phyloP scores from a whole-genome alignment of 306 rosid genomes.

The Rosa lucieae region DNA sequence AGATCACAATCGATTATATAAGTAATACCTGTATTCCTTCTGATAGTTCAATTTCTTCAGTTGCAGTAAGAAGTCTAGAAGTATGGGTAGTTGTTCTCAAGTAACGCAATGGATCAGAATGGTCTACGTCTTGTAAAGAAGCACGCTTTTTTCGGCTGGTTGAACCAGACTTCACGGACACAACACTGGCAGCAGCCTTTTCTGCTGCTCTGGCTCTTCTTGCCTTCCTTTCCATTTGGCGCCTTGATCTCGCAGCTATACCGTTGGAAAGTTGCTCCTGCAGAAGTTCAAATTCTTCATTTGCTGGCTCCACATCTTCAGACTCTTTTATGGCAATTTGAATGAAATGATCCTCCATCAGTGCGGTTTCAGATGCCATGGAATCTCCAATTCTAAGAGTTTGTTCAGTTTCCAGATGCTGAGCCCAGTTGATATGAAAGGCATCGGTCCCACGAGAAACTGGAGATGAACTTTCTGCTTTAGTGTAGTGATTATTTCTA shows the following conservation, averaged over 20 bases:
- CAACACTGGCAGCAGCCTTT: slow-evolving; percentile 64
- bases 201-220: slow-evolving; percentile 81
- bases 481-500: slow-evolving; percentile 34
- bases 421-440: slow-evolving; percentile 60
- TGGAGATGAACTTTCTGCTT: slow-evolving; percentile 28
- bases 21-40: slow-evolving; percentile 89
- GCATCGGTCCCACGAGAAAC: slow-evolving; percentile 38
- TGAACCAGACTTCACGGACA: slow-evolving; percentile 63
- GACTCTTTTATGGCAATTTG: slow-evolving; percentile 37
- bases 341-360: slow-evolving; percentile 34
- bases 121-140: slow-evolving; percentile 69
- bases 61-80: slow-evolving; percentile 69
- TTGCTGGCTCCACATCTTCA: slow-evolving; percentile 45
- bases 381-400: slow-evolving; percentile 42
- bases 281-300: slow-evolving; percentile 60
- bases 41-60: slow-evolving; percentile 77
- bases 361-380: slow-evolving; percentile 34
- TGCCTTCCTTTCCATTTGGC: slow-evolving; percentile 82
- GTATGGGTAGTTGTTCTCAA: slow-evolving; percentile 68
- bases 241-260: slow-evolving; percentile 72
- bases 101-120: slow-evolving; percentile 83
- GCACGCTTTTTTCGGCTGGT: slow-evolving; percentile 65
- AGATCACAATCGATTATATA: background rate
- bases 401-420: slow-evolving; percentile 45
- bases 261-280: slow-evolving; percentile 51